phyloP scores from a whole-genome alignment of 179 eudicot species.

The Corrigiola litoralis region DNA sequence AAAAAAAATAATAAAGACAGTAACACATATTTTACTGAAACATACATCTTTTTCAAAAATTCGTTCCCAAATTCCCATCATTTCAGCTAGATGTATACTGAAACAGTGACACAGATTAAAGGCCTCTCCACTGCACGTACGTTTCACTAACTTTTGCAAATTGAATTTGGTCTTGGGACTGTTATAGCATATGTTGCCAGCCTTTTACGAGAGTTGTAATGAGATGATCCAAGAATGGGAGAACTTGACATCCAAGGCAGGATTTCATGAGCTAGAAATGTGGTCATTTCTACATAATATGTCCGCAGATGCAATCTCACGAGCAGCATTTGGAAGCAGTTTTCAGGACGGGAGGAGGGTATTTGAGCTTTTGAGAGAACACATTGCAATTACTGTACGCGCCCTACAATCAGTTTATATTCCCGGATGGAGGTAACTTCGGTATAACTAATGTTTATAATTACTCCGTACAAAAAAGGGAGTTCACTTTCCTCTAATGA shows the following conservation, averaged over 20 bases:
- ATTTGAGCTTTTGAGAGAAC: constrained; percentile 21
- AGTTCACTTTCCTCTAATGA: no score
- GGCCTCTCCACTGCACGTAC: no score
- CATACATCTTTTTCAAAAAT: no score
- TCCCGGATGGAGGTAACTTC: constrained; percentile 31
- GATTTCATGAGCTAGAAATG: constrained; percentile 22
- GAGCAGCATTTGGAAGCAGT: constrained; percentile 33
- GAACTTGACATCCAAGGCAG: constrained; percentile 4
- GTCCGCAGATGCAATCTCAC: constrained; percentile 33
- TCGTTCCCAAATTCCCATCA: no score
- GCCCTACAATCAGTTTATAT: constrained; percentile 25
- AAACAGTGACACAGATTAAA: no score
- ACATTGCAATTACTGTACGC: not conserved
- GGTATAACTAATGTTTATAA: no score
- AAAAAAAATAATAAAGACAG: no score
- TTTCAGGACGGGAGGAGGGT: constrained; percentile 24
- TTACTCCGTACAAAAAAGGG: no score
- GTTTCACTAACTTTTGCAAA: no score
- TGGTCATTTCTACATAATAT: constrained; percentile 24
- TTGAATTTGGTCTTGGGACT: not conserved
- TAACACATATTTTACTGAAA: no score
- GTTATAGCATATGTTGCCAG: constrained; percentile 23
- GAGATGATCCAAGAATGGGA: constrained; percentile 21
- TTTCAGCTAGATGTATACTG: no score
- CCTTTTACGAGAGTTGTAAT: constrained; percentile 20